A percentile compares a stretch with the other conserved stretches of the same genome.
These are phyloP conservation scores for Acanthochlamys bracteata DNA, from an alignment of 106 monocot genomes.

Conservation along the genomic window DNA sequence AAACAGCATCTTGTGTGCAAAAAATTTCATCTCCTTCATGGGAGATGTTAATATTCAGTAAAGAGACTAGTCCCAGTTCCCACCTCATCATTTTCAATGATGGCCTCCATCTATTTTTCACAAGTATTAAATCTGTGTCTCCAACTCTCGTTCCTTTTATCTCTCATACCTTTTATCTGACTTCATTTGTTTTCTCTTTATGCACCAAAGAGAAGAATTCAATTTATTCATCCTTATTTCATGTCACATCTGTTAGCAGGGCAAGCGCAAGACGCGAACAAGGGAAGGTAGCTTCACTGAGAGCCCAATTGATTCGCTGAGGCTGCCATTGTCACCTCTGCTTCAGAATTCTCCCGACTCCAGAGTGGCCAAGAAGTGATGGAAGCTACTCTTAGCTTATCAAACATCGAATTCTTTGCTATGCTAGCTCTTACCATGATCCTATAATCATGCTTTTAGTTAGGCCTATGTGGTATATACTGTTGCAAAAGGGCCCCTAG, in stretches of 20 bases:
- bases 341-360: slow-evolving; percentile 43
- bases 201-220: no score
- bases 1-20: not conserved
- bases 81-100: not conserved
- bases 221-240: no score
- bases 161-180: no score
- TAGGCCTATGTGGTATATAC: no score
- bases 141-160: no score
- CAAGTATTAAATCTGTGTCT: no score
- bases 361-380: slow-evolving; percentile 41
- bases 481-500: no score
- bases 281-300: slow-evolving; percentile 23
- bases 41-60: no score
- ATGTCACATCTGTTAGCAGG: slow-evolving; percentile 17
- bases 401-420: not conserved
- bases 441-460: no score
- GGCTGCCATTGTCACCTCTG: slow-evolving; percentile 51
- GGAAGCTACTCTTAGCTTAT: not conserved
- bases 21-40: not conserved
- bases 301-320: slow-evolving; percentile 23
- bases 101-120: no score
- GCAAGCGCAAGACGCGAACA: slow-evolving; percentile 42
- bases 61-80: not conserved
- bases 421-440: no score
- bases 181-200: no score